Evolutionary conservation across 768 basidiomycete genomes (phyloP), one percentile per base, ranked within the genome.

Genomic region (Russula sp.): DNA sequence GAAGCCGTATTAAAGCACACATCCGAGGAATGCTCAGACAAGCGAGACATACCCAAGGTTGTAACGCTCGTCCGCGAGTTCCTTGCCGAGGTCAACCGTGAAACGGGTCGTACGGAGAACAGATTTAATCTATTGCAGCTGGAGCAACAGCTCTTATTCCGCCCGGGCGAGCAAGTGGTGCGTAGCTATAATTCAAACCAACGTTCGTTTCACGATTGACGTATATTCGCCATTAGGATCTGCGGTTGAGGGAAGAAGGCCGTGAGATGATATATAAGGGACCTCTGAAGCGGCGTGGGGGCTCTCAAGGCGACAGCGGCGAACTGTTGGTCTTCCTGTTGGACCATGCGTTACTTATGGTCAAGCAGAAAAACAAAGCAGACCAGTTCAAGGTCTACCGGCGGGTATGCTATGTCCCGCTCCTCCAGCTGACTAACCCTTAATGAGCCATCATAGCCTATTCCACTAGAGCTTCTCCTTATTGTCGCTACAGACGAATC

Each of bases 31-130:
- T 90, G 85, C 68, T 84, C 88, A 0, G 97, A 99, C 72, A 93
- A 94, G 75, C 74, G 77, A 22, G 76, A 77, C 5, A 76, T 99
- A 22, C 84, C 87, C 0, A 84, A 93, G 69, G 95, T 83, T 29
- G 81, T 98, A 63, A 74, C 79, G 59, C 77, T 90, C 41, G 76
- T 98, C 50, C 83, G 87, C 42, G 90, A 84, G 63, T 94, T 98
- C 75, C 78, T 99, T 64, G 82, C 73, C 52, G 87, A 87, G 64
- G 95, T 98, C 68, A 98, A 98, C 71, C 76, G 85, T 22, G 96
- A 98, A 75, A 93, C 90, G 7, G 97, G 97, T 20, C 94, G 88
- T 76, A 85, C 93, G 45, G 97, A 98, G 76, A 98, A 98, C 70
- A 79, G 94, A 61, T 98, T 98, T 77, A 97, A 97, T 72, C 78